phyloP scores from a whole-genome alignment of 257 asterid genomes.

The Verbascum thapsus region DNA sequence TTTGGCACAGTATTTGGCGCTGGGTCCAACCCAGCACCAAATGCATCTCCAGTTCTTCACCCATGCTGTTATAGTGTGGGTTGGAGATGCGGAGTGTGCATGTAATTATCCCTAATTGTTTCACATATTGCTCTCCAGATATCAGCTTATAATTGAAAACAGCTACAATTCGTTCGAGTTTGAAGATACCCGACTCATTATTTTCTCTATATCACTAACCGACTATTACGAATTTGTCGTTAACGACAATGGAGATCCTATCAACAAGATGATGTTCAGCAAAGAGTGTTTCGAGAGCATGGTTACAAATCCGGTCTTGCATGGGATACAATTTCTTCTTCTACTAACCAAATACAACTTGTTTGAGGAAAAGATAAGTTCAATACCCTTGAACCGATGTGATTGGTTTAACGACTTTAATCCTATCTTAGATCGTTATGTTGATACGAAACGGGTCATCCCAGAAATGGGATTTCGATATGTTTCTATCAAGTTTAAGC shows the following conservation, averaged over 20 bases:
- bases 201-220: slow-evolving; percentile 30
- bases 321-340: slow-evolving; percentile 26
- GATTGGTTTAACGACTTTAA: slow-evolving; percentile 61
- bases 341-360: slow-evolving; percentile 39
- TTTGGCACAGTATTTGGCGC: no score
- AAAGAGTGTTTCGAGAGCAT: slow-evolving; percentile 31
- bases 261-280: slow-evolving; percentile 36
- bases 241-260: slow-evolving; percentile 6
- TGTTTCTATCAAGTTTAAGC: slow-evolving; percentile 59
- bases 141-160: slow-evolving; percentile 31
- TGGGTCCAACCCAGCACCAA: no score
- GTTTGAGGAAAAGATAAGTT: slow-evolving; percentile 36
- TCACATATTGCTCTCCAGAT: slow-evolving; percentile 27
- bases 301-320: slow-evolving; percentile 35
- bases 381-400: slow-evolving; percentile 45
- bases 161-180: slow-evolving; percentile 33
- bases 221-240: slow-evolving; percentile 31
- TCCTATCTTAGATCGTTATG: slow-evolving; percentile 40
- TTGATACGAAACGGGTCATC: slow-evolving; percentile 16
- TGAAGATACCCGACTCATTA: slow-evolving; percentile 32
- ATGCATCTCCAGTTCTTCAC: no score
- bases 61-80: no score
- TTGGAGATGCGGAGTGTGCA: no score
- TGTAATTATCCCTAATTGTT: neutral
- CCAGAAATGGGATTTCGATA: slow-evolving; percentile 50